Base-by-base conservation (phyloP, 2,329 filamentous ascomycete genomes). In the Coniochaeta prunicola region DNA sequence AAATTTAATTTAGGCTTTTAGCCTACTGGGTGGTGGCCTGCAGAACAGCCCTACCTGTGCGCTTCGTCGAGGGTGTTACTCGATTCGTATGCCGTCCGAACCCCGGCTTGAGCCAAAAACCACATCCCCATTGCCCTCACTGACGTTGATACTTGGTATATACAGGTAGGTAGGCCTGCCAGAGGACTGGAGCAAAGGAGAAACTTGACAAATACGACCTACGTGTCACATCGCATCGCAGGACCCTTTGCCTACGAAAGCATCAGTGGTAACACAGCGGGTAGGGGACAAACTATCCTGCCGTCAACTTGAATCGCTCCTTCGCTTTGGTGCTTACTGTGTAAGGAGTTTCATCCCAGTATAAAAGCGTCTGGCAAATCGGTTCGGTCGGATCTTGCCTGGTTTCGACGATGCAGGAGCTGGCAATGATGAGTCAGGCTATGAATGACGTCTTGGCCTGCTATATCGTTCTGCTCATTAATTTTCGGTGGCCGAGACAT, bases 31-130 rank as follows among this genome's bases (percentile, higher is more conserved):
- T 30, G 7, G 2, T 17, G 28, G 45, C 45, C 24, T 50, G 21
- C 9, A 50, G 24, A 54, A 15, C 26, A 53, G 55, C 59, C 59
- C 66, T 67, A 67, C 63, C 66, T 48, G 65, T 54, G 53, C 45
- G 24, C 45, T 54, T 36, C 30, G 3, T 54, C 53, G 30, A 34
- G 53, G 12, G 30, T 36, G 53, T 54, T 54, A 36, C 53, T 36
- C 31, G 28, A 54, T 54, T 54, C 31, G 53, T 34, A n/a, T n/a
- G 36, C n/a, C 12, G 30, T 34, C 53, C 28, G 5, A n/a, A 48
- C 21, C 26, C 42, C 21, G 28, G 19, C 50, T 53, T 33, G 13
- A 53, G 50, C 50, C 28, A 24, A 53, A 53, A 36, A 15, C 5
- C 10, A 36, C 33, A 36, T 36, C 36, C 36, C 36, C 5, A n/a